Percentiles rank a stretch among this genome's conserved stretches.
phyloP scores from a whole-genome alignment of 805 yeast species.

The Pichia nanzhaoensis region DNA sequence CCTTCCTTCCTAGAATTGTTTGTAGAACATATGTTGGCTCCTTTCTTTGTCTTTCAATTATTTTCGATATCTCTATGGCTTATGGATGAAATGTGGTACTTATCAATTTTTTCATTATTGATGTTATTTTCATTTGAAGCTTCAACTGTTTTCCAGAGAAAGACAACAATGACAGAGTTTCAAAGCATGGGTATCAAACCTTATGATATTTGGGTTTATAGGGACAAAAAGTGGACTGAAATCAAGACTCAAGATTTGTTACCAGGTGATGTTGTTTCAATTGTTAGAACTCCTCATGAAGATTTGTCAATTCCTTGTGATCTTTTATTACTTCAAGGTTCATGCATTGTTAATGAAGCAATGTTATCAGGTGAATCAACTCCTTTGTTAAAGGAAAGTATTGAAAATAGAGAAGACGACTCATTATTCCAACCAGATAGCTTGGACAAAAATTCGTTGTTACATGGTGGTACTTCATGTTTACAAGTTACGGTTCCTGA shows the following conservation, averaged over 20 bases:
- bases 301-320: constrained; percentile 95
- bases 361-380: constrained; percentile 99
- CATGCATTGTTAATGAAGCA: constrained; percentile 96
- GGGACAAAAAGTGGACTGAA: constrained; percentile 65
- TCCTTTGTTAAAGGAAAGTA: constrained; percentile 88
- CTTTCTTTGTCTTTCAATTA: constrained; percentile 93
- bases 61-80: constrained; percentile 95
- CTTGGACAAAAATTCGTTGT: constrained; percentile 76
- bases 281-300: constrained; percentile 75
- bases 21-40: constrained; percentile 97
- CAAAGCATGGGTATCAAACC: constrained; percentile 97
- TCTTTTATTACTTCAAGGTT: constrained; percentile 74
- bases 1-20: constrained; percentile 88
- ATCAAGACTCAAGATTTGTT: constrained; percentile 67
- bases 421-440: constrained; percentile 72
- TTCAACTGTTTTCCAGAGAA: constrained; percentile 92
- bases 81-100: constrained; percentile 96
- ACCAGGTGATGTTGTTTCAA: constrained; percentile 88
- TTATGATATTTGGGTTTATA: constrained; percentile 63
- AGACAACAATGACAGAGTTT: constrained; percentile 89
- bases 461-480: constrained; percentile 96
- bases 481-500: constrained; percentile 79
- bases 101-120: constrained; percentile 81
- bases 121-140: constrained; percentile 92
- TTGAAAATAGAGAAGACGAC: constrained; percentile 68